Evolutionary conservation across 208 protist species (phyloP).

Genomic region (Leishmania major): DNA sequence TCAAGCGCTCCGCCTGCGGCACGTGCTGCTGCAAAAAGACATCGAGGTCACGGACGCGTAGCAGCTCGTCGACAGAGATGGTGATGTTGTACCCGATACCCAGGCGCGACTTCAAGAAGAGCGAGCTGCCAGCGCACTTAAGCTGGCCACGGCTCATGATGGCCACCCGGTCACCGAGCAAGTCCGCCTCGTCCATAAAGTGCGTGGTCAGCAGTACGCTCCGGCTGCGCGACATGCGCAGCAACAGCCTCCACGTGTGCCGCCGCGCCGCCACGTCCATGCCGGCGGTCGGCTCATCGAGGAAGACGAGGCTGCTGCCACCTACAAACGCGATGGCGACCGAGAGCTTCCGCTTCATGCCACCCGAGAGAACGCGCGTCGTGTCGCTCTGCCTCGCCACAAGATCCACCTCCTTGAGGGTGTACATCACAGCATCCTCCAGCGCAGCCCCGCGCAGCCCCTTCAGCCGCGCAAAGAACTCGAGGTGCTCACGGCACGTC

Average conservation of each 20-base stretch:
- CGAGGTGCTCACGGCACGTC: conserved; percentile 89
- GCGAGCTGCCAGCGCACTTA: conserved; percentile 59
- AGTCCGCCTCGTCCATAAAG: conserved; percentile 97
- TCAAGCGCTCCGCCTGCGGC: conserved; percentile 18
- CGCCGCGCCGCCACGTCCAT: conserved; percentile 89
- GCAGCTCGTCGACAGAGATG: conserved; percentile 16
- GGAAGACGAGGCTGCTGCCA: conserved; percentile 59
- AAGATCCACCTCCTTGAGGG: conserved; percentile 55
- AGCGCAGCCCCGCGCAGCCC: conserved; percentile 53
- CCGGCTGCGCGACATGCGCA: conserved; percentile 37
- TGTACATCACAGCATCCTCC: conserved; percentile 35
- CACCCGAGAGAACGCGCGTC: conserved; percentile 53
- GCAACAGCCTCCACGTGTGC: conserved; percentile 72
- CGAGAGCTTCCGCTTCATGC: conserved; percentile 83
- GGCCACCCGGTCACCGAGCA: conserved; percentile 89
- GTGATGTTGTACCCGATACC: conserved; percentile 60
- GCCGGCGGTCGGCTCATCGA: conserved; percentile 92
- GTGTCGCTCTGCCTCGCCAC: conserved; percentile 43
- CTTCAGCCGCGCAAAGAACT: conserved; percentile 93
- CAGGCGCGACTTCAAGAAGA: conserved; percentile 65
- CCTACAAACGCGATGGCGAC: conserved; percentile 88
- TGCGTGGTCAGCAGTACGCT: conserved; percentile 90
- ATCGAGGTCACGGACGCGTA: conserved; percentile 24
- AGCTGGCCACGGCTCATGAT: conserved; percentile 83
- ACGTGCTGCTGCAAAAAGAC: conserved; percentile 27